Evolutionary conservation across 768 basidiomycete species (phyloP).

Genomic region (Candolleomyces aberdarensis): DNA sequence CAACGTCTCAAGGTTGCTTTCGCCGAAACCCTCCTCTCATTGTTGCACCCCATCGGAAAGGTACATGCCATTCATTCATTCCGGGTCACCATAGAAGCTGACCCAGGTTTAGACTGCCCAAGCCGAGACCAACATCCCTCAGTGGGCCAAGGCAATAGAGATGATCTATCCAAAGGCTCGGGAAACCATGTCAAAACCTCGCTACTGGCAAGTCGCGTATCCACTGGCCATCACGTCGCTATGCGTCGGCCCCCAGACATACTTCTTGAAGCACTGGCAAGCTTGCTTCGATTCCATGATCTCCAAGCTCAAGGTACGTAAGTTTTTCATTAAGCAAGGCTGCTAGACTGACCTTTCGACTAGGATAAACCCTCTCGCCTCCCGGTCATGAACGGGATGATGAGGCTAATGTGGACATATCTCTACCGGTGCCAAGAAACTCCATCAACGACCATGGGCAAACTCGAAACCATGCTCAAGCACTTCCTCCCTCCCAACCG

Average conservation of each 20-base stretch:
- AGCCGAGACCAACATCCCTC: conserved; percentile 92
- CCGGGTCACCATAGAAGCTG: conserved; percentile 1
- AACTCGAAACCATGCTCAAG: conserved; percentile 71
- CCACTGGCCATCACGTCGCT: conserved; percentile 80
- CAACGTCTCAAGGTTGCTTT: conserved; percentile 79
- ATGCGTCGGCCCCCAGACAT: conserved; percentile 83
- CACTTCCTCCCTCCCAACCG: conserved; percentile 78
- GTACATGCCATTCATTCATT: conserved; percentile 31
- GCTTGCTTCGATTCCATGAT: conserved; percentile 68
- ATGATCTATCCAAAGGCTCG: conserved; percentile 76
- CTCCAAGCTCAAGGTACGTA: conserved; percentile 73
- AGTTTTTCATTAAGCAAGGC: neutral
- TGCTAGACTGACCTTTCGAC: conserved; percentile 6
- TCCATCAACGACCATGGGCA: conserved; percentile 73
- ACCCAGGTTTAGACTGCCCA: conserved; percentile 67
- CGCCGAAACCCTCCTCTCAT: conserved; percentile 71
- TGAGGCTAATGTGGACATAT: conserved; percentile 91
- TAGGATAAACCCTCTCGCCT: conserved; percentile 77
- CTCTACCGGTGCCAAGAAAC: conserved; percentile 91
- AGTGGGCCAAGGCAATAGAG: conserved; percentile 92
- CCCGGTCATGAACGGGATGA: conserved; percentile 74
- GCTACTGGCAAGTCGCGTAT: conserved; percentile 87
- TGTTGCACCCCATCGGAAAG: conserved; percentile 89
- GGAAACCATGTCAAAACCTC: conserved; percentile 83
- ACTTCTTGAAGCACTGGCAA: conserved; percentile 82